Evolutionary conservation across 805 yeast genomes (phyloP).

Genomic region (Hanseniaspora hatyaiensis): DNA sequence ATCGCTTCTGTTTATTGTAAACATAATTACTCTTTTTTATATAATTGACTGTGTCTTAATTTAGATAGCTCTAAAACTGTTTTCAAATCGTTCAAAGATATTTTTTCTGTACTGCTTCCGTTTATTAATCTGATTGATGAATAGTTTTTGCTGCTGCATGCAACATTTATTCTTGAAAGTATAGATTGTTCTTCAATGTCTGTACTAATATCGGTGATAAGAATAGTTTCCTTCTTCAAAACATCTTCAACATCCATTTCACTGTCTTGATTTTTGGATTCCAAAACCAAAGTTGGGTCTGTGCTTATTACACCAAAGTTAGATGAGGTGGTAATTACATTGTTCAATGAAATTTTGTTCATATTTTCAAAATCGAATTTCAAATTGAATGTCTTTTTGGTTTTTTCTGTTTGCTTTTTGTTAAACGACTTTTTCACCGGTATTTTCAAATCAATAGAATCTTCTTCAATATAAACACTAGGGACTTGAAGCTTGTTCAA

Average conservation of each 20-base stretch:
- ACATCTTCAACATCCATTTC: conserved; percentile 28
- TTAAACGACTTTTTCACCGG: conserved; percentile 31
- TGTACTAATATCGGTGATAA: conserved; percentile 70
- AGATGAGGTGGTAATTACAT: conserved; percentile 33
- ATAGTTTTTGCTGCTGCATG: conserved; percentile 23
- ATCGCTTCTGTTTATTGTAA: no score
- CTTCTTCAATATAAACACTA: conserved; percentile 53
- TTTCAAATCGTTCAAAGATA: conserved; percentile 38
- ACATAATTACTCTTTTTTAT: no score
- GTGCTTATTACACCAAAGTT: conserved; percentile 50
- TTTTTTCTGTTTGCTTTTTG: conserved; percentile 36
- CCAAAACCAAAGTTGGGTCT: conserved; percentile 28
- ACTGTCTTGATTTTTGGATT: conserved; percentile 25
- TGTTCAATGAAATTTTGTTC: conserved; percentile 33
- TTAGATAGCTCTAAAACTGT: conserved; percentile 39
- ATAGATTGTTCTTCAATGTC: conserved; percentile 66
- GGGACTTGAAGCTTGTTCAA: conserved; percentile 53
- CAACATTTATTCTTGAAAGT: conserved; percentile 40
- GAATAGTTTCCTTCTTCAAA: conserved; percentile 27
- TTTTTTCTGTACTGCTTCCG: conserved; percentile 38
- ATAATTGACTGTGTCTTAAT: no score
- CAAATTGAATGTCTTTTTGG: conserved; percentile 40
- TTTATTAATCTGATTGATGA: conserved; percentile 36
- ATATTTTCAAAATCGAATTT: conserved; percentile 42
- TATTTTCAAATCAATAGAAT: conserved; percentile 40